Percentiles rank a stretch among this genome's conserved stretches.
phyloP scores from a whole-genome alignment of 2,329 filamentous ascomycete genomes.

The Pyrenophora tritici-repentis region DNA sequence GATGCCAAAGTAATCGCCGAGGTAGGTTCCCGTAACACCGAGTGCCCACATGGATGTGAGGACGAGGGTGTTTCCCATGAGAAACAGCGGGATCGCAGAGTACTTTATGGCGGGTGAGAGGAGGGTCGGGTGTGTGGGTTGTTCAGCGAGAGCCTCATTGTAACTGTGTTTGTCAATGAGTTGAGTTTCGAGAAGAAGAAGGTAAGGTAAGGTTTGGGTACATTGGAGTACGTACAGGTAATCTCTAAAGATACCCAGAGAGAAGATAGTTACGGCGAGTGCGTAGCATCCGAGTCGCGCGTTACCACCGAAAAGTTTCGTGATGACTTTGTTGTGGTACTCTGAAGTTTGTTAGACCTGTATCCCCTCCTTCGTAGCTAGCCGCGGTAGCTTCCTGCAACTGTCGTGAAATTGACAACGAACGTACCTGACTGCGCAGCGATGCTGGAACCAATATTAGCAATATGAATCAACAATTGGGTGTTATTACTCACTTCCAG shows the following conservation, averaged over 20 bases:
- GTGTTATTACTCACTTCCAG: slow-evolving; percentile 76
- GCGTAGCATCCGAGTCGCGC: slow-evolving; percentile 83
- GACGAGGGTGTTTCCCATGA: slow-evolving; percentile 80
- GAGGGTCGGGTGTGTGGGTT: slow-evolving; percentile 77
- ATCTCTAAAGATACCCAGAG: slow-evolving; percentile 86
- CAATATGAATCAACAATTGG: not conserved
- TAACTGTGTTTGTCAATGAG: slow-evolving; percentile 62
- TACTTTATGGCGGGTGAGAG: slow-evolving; percentile 63
- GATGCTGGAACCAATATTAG: slow-evolving; percentile 60
- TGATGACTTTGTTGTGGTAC: slow-evolving; percentile 88
- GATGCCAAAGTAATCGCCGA: slow-evolving; percentile 98
- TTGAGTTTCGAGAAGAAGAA: not conserved
- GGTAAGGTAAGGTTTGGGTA: not conserved
- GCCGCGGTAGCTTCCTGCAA: not conserved
- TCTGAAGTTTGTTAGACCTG: slow-evolving; percentile 59
- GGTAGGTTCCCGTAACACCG: slow-evolving; percentile 91
- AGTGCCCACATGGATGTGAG: slow-evolving; percentile 88
- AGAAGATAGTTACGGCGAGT: slow-evolving; percentile 88
- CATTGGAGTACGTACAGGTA: slow-evolving; percentile 45
- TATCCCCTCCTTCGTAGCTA: not conserved
- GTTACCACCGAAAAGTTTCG: slow-evolving; percentile 81
- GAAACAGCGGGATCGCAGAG: slow-evolving; percentile 72
- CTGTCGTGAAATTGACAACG: not conserved
- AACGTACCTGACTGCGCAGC: slow-evolving; percentile 77
- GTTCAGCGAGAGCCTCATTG: slow-evolving; percentile 77